Conservation (phyloP, 495 filamentous ascomycete species). For the Pyrenopolyporus hunteri region DNA sequence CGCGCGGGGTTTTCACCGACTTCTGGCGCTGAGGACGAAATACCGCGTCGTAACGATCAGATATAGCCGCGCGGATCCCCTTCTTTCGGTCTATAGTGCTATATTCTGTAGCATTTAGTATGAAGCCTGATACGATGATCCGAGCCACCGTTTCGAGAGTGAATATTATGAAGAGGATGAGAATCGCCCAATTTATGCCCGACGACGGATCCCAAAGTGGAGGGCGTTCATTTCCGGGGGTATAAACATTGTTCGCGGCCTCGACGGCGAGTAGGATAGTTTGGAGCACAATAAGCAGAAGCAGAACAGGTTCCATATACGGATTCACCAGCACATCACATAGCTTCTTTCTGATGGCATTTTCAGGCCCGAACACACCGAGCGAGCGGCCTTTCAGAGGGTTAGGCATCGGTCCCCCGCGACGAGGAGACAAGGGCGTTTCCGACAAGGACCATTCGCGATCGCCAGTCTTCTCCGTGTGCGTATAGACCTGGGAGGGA, state of each 20-base stretch:
- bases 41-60: conserved; percentile 74
- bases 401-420: conserved; percentile 64
- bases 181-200: conserved; percentile 77
- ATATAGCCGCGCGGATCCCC: conserved; percentile 73
- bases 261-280: conserved; percentile 86
- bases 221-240: conserved; percentile 54
- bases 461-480: conserved; percentile 54
- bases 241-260: conserved; percentile 69
- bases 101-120: conserved; percentile 86
- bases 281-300: conserved; percentile 87
- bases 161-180: conserved; percentile 88
- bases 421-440: conserved; percentile 42
- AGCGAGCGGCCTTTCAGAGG: conserved; percentile 88
- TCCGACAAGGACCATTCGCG: conserved; percentile 40
- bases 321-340: conserved; percentile 91
- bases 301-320: conserved; percentile 83
- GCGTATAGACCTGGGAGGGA: conserved; percentile 53
- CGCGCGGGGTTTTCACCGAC: conserved; percentile 57
- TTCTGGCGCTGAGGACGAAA: conserved; percentile 80
- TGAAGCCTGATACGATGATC: conserved; percentile 87
- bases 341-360: conserved; percentile 71
- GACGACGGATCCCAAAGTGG: conserved; percentile 66
- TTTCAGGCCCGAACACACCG: conserved; percentile 80
- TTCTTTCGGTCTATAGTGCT: conserved; percentile 76
- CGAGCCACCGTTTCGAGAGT: conserved; percentile 82